phyloP scores from a whole-genome alignment of 1,284 basidiomycete genomes.

The Thecaphora thlaspeos region DNA sequence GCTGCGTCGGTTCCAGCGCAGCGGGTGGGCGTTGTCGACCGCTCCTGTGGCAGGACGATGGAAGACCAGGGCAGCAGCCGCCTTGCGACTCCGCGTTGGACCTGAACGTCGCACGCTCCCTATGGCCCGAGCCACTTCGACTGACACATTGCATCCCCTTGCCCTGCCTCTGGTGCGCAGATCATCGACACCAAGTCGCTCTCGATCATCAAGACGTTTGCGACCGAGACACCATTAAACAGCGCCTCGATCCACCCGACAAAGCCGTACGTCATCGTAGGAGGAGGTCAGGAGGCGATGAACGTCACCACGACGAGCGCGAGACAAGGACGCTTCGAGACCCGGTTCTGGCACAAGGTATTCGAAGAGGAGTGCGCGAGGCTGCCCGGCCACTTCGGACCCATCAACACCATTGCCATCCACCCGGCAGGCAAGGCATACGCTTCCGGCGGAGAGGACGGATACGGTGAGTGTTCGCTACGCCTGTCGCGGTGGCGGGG shows the following conservation, averaged over 20 bases:
- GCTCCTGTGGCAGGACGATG: too few relatives aligned
- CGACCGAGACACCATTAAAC: conserved; percentile 93
- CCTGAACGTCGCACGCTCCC: too few relatives aligned
- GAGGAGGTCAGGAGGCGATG: conserved; percentile 98
- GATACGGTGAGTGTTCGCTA: conserved; percentile 64
- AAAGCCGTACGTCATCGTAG: conserved; percentile 74
- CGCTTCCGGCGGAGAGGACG: conserved; percentile 94
- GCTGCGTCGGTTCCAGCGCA: too few relatives aligned
- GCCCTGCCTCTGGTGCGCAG: too few relatives aligned
- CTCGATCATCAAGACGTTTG: conserved; percentile 85
- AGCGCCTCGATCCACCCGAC: conserved; percentile 82
- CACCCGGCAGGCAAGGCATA: conserved; percentile 86
- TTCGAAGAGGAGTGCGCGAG: conserved; percentile 97
- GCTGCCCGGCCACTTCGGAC: conserved; percentile 76
- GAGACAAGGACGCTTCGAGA: conserved; percentile 96
- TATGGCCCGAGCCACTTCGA: too few relatives aligned
- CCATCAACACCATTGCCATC: conserved; percentile 95
- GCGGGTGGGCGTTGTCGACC: too few relatives aligned
- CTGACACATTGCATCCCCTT: too few relatives aligned
- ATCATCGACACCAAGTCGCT: conserved; percentile 86
- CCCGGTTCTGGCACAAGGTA: conserved; percentile 96
- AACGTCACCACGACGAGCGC: conserved; percentile 90
- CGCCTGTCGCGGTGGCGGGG: too few relatives aligned
- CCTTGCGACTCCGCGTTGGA: too few relatives aligned
- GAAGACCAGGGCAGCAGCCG: too few relatives aligned